These are phyloP conservation scores for Parastagonospora avenae DNA, from an alignment of 2,329 filamentous ascomycete genomes.

Conservation along the genomic window DNA sequence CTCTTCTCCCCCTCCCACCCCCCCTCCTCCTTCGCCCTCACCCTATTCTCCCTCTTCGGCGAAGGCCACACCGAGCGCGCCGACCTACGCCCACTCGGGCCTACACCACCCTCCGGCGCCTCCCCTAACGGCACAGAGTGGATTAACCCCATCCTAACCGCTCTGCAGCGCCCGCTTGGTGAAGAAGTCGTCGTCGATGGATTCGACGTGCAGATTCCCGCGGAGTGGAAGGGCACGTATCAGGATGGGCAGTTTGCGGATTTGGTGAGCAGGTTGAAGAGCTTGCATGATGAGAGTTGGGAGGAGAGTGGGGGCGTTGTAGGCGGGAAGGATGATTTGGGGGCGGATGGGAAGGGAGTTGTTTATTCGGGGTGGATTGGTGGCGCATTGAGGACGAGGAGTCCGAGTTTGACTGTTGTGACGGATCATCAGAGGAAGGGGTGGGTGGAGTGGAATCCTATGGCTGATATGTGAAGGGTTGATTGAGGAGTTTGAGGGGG, in stretches of 20 bases:
- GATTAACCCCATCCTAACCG: conserved; percentile 1
- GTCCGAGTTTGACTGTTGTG: background rate
- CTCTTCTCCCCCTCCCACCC: conserved; percentile 27
- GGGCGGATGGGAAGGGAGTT: conserved; percentile 24
- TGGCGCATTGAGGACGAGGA: conserved; percentile 4
- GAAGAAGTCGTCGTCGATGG: conserved; percentile 37
- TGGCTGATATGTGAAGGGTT: too few relatives aligned
- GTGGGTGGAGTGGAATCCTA: background rate
- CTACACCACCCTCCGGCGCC: conserved; percentile 40
- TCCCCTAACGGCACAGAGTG: conserved; percentile 19
- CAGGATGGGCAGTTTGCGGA: conserved; percentile 23
- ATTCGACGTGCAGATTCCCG: conserved; percentile 32
- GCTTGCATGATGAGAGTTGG: conserved; percentile 24
- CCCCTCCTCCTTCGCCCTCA: conserved; percentile 22
- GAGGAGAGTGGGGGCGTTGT: conserved; percentile 15
- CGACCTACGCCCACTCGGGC: conserved; percentile 30
- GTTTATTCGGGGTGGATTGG: conserved; percentile 25
- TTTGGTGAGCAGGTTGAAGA: conserved; percentile 21
- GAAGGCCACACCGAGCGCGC: conserved; percentile 31
- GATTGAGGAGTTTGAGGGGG: too few relatives aligned
- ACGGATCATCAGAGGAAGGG: background rate
- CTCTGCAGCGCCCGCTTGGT: conserved; percentile 22
- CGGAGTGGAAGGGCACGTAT: conserved; percentile 30
- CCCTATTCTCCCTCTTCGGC: conserved; percentile 34
- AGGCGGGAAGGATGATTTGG: conserved; percentile 22